Evolutionary conservation across 75 land plant species (phyloP), one percentile per base, ranked within the genome.

Genomic region (Pinus albicaulis): DNA sequence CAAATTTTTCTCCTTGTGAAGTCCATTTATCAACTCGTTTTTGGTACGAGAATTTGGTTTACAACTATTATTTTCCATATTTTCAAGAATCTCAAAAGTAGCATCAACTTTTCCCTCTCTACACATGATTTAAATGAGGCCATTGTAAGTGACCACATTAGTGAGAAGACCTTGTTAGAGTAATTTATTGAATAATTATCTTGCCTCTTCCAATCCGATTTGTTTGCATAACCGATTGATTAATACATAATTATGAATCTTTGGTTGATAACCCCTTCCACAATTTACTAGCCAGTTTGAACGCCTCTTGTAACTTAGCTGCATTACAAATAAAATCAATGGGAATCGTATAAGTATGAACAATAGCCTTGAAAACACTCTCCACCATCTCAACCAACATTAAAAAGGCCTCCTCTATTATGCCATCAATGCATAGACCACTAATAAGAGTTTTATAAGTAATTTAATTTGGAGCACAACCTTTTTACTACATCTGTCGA

Each of bases 51-150:
- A 78, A 78, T 89, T 84, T 8, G 97, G 97, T 66, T 76, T 75
- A 58, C 91, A 79, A 12, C 85, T 81, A 72, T 60, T 80, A 10
- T 72, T 80, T 25, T 87, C 77, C 92, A 94, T 92, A 64, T 76
- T 63, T 20, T 79, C 76, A 19, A 87, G 60, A 26, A 87, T 75
- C 36, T 78, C 74, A 34, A 86, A 81, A 20, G 95, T 92, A 64
- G 76, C 77, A 28, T 82, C 86, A 13, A 83, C 23, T 53, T 59
- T 74, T 20, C 84, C 84, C 31, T 71, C 56, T 59, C 82, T 85
- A 52, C 92, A 90, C 73, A 85, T 81, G 19, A 88, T 92, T 73
- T 83, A 78, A 73, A 94, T 82, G 52, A 94, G 77, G 59, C 80
- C 81, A 82, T 87, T 94, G 56, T 86, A 94, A 41, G 88, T 82